Conservation (phyloP, 2,329 filamentous ascomycete species). For the Pseudovirgaria hyperparasitica region DNA sequence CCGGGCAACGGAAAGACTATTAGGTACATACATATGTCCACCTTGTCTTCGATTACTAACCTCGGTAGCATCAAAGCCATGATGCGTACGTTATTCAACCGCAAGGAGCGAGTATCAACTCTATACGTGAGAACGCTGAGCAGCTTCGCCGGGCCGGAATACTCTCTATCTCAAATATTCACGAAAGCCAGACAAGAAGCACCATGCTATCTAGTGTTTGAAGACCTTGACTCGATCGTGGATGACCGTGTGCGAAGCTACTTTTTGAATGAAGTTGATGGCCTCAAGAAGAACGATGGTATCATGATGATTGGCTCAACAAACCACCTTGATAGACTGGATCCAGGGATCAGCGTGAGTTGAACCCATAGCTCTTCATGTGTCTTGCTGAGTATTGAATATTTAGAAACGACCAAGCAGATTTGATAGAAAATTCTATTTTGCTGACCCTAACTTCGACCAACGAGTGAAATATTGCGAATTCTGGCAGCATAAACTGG, state of each 20-base stretch:
- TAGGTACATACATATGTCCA: not conserved
- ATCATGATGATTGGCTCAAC: constrained; percentile 58
- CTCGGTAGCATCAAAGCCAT: constrained; percentile 45
- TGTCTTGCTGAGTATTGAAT: no score
- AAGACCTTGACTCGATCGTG: constrained; percentile 58
- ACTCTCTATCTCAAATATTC: constrained; percentile 25
- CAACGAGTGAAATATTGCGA: constrained; percentile 30
- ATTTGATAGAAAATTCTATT: constrained; percentile 36
- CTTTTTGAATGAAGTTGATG: constrained; percentile 63
- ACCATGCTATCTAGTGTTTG: constrained; percentile 58
- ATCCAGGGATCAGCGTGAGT: constrained; percentile 54
- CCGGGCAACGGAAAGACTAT: constrained; percentile 41
- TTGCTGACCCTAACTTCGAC: constrained; percentile 24
- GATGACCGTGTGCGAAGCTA: constrained; percentile 48
- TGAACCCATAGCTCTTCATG: no score
- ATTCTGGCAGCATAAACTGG: constrained; percentile 31
- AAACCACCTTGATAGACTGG: constrained; percentile 51
- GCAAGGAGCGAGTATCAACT: constrained; percentile 39
- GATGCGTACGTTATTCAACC: constrained; percentile 49
- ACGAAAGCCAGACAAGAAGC: constrained; percentile 46
- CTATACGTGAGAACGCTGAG: constrained; percentile 39
- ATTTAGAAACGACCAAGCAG: constrained; percentile 32
- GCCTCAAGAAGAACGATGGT: constrained; percentile 55
- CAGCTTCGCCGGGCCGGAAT: constrained; percentile 40
- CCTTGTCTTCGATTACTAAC: not conserved